Evolutionary conservation across 805 yeast genomes (phyloP).

Genomic region (Wickerhamiella domercqiae): DNA sequence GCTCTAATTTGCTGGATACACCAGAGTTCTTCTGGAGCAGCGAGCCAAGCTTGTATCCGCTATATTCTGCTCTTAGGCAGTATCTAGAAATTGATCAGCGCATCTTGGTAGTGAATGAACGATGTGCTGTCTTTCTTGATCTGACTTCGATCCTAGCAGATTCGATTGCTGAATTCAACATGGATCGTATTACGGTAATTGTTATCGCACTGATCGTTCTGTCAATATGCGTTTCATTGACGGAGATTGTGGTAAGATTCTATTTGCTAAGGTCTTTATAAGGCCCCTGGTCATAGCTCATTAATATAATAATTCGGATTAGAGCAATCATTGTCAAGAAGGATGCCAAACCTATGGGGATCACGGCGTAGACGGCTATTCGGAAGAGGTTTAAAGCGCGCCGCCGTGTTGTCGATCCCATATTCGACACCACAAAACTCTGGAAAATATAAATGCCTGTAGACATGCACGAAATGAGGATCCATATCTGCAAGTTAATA

Average conservation of each 20-base stretch:
- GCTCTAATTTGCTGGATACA: conserved; percentile 81
- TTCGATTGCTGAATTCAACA: conserved; percentile 83
- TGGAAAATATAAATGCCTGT: conserved; percentile 73
- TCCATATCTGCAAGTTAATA: conserved; percentile 80
- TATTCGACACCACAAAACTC: conserved; percentile 66
- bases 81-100: conserved; percentile 90
- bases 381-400: conserved; percentile 76
- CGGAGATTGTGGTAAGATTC: conserved; percentile 17
- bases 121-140: conserved; percentile 87
- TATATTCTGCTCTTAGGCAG: conserved; percentile 77
- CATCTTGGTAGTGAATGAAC: conserved; percentile 81
- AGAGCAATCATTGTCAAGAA: conserved; percentile 82
- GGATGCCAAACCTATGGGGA: conserved; percentile 93
- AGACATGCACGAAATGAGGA: conserved; percentile 67
- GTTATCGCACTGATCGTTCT: conserved; percentile 68
- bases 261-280: conserved; percentile 8
- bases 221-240: conserved; percentile 44
- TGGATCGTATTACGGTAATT: conserved; percentile 83
- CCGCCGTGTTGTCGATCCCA: conserved; percentile 21
- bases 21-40: conserved; percentile 93
- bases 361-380: conserved; percentile 89
- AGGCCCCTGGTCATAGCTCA: conserved; percentile 22
- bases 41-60: conserved; percentile 90
- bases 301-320: conserved; percentile 55
- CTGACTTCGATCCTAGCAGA: conserved; percentile 87